These are phyloP conservation scores for Starmerella gropengiesseri DNA, from an alignment of 805 yeast species.

Conservation along the genomic window DNA sequence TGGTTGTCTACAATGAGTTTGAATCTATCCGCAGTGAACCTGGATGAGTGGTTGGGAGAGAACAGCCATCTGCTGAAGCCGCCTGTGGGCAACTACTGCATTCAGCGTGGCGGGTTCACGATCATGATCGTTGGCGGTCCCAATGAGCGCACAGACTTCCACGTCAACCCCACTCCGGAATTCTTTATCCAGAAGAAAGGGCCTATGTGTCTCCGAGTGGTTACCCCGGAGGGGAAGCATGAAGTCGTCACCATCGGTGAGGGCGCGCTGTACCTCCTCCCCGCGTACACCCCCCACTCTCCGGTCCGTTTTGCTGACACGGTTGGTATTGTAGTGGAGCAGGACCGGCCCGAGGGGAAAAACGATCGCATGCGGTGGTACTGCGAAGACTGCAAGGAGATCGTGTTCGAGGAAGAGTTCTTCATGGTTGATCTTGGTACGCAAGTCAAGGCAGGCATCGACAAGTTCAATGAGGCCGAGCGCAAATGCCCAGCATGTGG, in stretches of 20 bases:
- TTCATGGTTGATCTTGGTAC: slow-evolving; percentile 76
- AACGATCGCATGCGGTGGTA: slow-evolving; percentile 81
- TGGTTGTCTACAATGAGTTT: background rate
- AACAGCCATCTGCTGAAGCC: slow-evolving; percentile 70
- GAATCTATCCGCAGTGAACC: slow-evolving; percentile 48
- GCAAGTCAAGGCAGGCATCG: slow-evolving; percentile 75
- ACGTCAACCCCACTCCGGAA: slow-evolving; percentile 88
- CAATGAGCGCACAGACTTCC: slow-evolving; percentile 86
- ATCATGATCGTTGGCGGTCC: slow-evolving; percentile 97
- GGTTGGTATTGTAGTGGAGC: slow-evolving; percentile 84
- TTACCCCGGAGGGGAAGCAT: slow-evolving; percentile 54
- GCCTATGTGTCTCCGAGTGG: slow-evolving; percentile 70
- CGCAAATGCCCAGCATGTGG: slow-evolving; percentile 73
- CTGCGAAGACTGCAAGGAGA: slow-evolving; percentile 54
- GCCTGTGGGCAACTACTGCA: slow-evolving; percentile 83
- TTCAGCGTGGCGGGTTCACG: slow-evolving; percentile 85
- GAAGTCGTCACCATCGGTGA: slow-evolving; percentile 64
- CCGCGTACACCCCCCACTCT: slow-evolving; percentile 76
- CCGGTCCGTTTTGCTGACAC: slow-evolving; percentile 82
- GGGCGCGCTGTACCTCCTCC: slow-evolving; percentile 81
- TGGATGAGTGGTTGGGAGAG: slow-evolving; percentile 70
- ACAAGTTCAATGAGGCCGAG: slow-evolving; percentile 48
- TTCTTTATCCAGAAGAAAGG: slow-evolving; percentile 87
- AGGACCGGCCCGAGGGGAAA: slow-evolving; percentile 66
- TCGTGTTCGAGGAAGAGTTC: slow-evolving; percentile 59